Evolutionary conservation across 2,329 filamentous ascomycete genomes (phyloP).

Genomic region (Ophiostoma himal-ulmi): DNA sequence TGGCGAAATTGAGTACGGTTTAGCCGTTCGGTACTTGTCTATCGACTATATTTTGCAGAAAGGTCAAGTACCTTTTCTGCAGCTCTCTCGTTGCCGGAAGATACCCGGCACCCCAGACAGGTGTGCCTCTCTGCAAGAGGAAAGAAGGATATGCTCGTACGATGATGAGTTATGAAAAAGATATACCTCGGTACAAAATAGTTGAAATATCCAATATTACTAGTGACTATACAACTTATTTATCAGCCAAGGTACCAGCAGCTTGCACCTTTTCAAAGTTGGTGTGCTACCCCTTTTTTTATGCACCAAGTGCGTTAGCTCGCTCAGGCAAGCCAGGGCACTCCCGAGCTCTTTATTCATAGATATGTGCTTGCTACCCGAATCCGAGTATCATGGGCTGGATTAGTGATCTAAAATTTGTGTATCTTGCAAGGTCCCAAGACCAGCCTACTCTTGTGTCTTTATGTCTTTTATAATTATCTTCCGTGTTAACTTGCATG

Average conservation of each 20-base stretch:
- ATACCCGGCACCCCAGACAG: background rate
- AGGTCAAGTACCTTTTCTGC: background rate
- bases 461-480: background rate
- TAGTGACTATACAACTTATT: background rate
- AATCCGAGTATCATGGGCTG: background rate
- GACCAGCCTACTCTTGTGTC: background rate
- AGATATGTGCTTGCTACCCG: background rate
- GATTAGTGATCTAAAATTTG: background rate
- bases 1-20: background rate
- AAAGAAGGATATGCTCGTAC: background rate
- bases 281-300: constrained; percentile 12
- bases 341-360: background rate
- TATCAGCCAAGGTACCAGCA: constrained; percentile 1
- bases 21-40: background rate
- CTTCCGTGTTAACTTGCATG: background rate
- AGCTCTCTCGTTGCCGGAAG: background rate
- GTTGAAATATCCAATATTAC: background rate
- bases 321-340: background rate
- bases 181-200: background rate
- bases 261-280: background rate
- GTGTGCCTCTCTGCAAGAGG: background rate
- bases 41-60: background rate
- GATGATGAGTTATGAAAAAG: background rate
- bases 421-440: background rate
- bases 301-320: background rate